phyloP scores from a whole-genome alignment of 83 land plant species.

The Isoetes engelmannii region DNA sequence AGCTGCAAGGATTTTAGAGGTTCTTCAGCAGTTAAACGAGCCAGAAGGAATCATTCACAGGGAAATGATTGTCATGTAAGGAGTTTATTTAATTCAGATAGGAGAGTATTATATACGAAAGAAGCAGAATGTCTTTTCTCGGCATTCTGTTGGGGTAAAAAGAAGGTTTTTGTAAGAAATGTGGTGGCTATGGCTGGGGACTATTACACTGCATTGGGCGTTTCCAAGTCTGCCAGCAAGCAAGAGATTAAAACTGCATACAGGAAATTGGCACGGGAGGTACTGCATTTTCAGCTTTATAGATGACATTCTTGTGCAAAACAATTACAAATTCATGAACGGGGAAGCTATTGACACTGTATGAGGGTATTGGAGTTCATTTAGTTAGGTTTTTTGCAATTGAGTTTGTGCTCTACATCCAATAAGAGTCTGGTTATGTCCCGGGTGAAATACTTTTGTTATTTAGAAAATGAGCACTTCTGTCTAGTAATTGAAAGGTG shows the following conservation, averaged over 20 bases:
- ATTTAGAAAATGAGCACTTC: background rate
- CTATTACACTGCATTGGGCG: constrained; percentile 63
- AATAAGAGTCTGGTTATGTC: background rate
- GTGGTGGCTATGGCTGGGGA: constrained; percentile 44
- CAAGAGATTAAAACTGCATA: constrained; percentile 75
- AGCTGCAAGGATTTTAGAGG: no score
- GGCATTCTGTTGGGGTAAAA: no score
- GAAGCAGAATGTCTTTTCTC: no score
- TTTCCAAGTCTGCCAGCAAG: constrained; percentile 52
- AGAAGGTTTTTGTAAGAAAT: no score
- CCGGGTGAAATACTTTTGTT: background rate
- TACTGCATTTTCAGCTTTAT: constrained; percentile 10
- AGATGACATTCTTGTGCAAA: background rate
- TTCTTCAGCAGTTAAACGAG: no score
- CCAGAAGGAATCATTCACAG: no score
- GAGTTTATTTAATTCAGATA: no score
- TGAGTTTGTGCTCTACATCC: background rate
- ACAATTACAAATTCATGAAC: no score
- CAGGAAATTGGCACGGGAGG: constrained; percentile 79
- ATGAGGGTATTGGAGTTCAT: background rate
- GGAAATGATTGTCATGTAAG: no score
- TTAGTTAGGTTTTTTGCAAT: background rate
- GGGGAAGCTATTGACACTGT: background rate
- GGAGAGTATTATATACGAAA: no score
- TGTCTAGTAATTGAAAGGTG: no score